Percentiles rank a stretch among this genome's conserved stretches.
Evolutionary conservation across 257 asterid genomes (phyloP).

Genomic region (Nemophila menziesii): DNA sequence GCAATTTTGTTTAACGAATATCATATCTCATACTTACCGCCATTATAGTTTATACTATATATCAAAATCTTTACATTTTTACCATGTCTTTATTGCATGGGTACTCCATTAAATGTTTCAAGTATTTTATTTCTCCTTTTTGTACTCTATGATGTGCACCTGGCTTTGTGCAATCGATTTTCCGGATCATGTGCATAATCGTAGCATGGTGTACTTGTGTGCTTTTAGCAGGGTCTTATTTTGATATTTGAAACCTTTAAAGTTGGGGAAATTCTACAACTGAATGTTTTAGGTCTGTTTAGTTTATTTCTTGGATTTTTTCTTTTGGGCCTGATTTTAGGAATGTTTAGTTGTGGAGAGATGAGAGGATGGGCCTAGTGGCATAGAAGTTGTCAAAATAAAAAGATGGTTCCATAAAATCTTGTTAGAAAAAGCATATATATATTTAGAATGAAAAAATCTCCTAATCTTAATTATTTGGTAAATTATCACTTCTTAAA

Average conservation of each 20-base stretch:
- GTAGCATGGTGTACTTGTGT: background rate
- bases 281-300: background rate
- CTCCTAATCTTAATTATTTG: too few relatives aligned
- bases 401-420: too few relatives aligned
- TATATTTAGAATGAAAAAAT: too few relatives aligned
- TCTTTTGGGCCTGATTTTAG: too few relatives aligned
- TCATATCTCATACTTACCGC: slow-evolving; percentile 5
- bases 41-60: background rate
- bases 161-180: background rate
- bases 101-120: background rate
- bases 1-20: slow-evolving; percentile 29
- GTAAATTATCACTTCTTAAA: too few relatives aligned
- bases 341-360: background rate
- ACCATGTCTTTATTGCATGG: background rate
- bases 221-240: background rate
- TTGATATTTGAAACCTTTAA: too few relatives aligned
- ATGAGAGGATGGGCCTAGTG: background rate
- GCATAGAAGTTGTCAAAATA: background rate
- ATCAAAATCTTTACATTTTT: background rate
- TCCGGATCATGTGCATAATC: background rate
- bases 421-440: too few relatives aligned
- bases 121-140: too few relatives aligned
- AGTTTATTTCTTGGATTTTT: background rate
- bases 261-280: background rate
- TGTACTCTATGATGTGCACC: background rate